Base-by-base conservation (phyloP, 371 early-diverging fungal species). In the Blyttiomyces sp. region DNA sequence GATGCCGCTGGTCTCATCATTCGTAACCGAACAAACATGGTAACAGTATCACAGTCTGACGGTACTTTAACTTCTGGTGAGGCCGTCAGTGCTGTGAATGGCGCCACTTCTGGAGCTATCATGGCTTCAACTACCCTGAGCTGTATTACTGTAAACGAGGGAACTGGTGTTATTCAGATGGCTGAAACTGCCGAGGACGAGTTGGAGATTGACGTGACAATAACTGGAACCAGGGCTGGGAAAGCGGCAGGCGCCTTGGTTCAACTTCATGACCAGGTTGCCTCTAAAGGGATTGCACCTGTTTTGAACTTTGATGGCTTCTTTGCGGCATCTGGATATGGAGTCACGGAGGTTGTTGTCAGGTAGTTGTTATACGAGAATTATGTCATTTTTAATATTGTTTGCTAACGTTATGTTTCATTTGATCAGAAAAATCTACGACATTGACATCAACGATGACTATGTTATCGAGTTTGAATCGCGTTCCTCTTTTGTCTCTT, bases 111-210 rank as follows among this genome's bases (percentile, higher is more conserved):
- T n/a, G n/a, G n/a, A n/a, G n/a, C n/a, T n/a, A n/a, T n/a, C n/a
- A n/a, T n/a, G n/a, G n/a, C n/a, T n/a, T n/a, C n/a, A n/a, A 23
- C 26, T 19, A 26, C 31, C 9, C 56, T 68, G 11, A 65, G 52
- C 19, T 72, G 72, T 46, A 26, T 64, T 32, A 66, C 66, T 2
- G 60, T 75, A 39, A 69, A 75, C 58, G 57, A 66, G 24, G 27
- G 9, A 13, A 68, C 69, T 7, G 63, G 61, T 23, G 31, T 9
- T 5, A 32, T 58, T 4, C 26, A 61, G 13, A 23, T 51, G 9
- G 74, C 69, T 2, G 43, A 23, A 4, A 57, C 21, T 26, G 51
- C 51, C 16, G 55, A 66, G 16, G 66, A 69, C 33, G 48, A 46
- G 42, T 36, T 71, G 51, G 43, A 54, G 21, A n/a, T 71, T 1